Evolutionary conservation across 2,329 filamentous ascomycete species (phyloP).

Genomic region (Colletotrichum tamarilloi): DNA sequence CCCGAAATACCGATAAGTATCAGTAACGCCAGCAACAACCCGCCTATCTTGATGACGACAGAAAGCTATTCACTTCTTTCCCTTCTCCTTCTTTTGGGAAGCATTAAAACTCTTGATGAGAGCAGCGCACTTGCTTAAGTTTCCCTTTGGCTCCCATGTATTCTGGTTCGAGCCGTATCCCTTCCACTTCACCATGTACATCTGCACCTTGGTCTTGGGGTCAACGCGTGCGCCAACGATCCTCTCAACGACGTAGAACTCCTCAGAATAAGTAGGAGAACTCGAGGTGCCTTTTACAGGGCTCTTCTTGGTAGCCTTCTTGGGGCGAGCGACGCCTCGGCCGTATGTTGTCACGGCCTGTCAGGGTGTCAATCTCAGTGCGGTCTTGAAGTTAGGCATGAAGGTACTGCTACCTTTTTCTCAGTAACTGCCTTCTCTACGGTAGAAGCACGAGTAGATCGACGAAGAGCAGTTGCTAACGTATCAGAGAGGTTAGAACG

Average conservation of each 20-base stretch:
- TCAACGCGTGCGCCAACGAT: conserved; percentile 56
- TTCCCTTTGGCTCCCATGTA: conserved; percentile 64
- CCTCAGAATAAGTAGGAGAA: conserved; percentile 24
- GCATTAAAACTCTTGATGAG: conserved; percentile 41
- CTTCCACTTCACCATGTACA: conserved; percentile 66
- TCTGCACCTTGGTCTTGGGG: conserved; percentile 47
- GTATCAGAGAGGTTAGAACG: background rate
- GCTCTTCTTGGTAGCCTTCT: conserved; percentile 3
- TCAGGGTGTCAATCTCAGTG: background rate
- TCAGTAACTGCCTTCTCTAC: background rate
- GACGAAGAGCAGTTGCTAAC: background rate
- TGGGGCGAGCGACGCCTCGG: conserved; percentile 12
- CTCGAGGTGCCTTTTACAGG: background rate
- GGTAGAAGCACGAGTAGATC: background rate
- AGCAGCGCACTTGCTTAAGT: conserved; percentile 52
- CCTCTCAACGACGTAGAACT: conserved; percentile 59
- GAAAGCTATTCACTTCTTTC: background rate
- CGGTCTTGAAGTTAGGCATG: background rate
- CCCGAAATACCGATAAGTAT: background rate
- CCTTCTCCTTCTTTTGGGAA: conserved; percentile 10
- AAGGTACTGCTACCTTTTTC: conserved; percentile 8
- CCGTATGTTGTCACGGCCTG: background rate
- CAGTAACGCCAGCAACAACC: background rate
- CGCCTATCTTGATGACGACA: background rate
- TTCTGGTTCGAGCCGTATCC: conserved; percentile 56